Conservation (phyloP, 2,329 filamentous ascomycete genomes). For the Elsinoe arachidis region DNA sequence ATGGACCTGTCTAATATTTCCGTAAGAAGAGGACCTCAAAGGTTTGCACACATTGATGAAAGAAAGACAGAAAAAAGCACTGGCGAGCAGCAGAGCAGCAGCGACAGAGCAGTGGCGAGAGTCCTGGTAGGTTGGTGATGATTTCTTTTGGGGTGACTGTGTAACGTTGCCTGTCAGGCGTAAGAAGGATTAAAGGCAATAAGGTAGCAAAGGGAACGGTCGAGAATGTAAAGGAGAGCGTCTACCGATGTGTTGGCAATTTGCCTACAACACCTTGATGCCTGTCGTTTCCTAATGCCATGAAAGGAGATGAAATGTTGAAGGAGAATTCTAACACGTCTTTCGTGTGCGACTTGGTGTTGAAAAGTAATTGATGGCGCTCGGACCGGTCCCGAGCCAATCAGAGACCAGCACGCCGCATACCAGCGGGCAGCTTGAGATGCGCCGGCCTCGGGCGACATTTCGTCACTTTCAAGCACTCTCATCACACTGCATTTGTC, state of each 20-base stretch:
- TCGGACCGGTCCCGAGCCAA: not conserved
- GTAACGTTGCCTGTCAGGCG: not conserved
- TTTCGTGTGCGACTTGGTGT: not conserved
- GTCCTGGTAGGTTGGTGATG: not conserved
- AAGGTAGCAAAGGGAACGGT: not conserved
- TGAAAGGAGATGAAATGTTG: not conserved
- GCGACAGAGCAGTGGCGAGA: not conserved
- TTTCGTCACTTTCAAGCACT: not conserved
- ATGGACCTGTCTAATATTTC: conserved; percentile 14
- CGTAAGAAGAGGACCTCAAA: conserved; percentile 21
- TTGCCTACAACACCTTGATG: conserved; percentile 1
- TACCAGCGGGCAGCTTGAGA: not conserved
- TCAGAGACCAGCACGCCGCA: not conserved
- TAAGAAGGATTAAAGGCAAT: not conserved
- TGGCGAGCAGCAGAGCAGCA: not conserved
- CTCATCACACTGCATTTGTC: conserved; percentile 3
- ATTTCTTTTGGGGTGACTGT: not conserved
- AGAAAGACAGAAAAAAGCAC: not conserved
- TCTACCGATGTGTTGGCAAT: conserved; percentile 2
- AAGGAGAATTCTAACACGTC: not conserved
- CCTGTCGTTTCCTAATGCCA: not conserved
- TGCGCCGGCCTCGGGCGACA: not conserved
- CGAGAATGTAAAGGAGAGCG: not conserved
- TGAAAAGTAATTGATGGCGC: not conserved
- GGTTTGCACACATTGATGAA: conserved; percentile 22